Percentiles rank a stretch among this genome's conserved stretches.
phyloP scores from a whole-genome alignment of 2,329 filamentous ascomycete genomes.

The Bipolaris oryzae region DNA sequence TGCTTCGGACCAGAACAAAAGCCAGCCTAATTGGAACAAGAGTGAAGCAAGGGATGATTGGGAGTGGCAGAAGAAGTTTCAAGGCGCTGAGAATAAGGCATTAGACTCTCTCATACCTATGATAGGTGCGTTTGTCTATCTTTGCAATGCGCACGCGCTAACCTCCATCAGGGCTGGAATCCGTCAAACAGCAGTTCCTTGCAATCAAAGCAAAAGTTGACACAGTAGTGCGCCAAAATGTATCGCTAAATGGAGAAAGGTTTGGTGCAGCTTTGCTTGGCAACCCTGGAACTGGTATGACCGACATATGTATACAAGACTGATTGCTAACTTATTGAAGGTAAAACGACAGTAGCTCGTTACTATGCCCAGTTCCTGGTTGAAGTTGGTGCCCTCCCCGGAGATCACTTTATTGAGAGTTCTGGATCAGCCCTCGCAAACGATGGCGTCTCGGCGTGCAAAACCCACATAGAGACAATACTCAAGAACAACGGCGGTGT shows the following conservation, averaged over 20 bases:
- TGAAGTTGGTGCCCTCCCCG: slow-evolving; percentile 66
- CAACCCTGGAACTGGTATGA: slow-evolving; percentile 74
- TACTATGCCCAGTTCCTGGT: slow-evolving; percentile 71
- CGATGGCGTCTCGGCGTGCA: slow-evolving; percentile 63
- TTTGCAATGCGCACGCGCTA: neutral
- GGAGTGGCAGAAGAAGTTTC: slow-evolving; percentile 63
- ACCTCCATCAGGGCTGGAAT: slow-evolving; percentile 58
- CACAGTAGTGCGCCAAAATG: slow-evolving; percentile 61
- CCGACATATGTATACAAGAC: neutral
- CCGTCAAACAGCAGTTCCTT: slow-evolving; percentile 69
- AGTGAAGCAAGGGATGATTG: slow-evolving; percentile 59
- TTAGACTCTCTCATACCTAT: slow-evolving; percentile 71
- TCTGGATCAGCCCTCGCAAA: slow-evolving; percentile 71
- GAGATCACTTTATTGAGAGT: slow-evolving; percentile 66
- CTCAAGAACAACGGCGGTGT: slow-evolving; percentile 67
- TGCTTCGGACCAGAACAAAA: slow-evolving; percentile 1
- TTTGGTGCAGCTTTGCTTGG: slow-evolving; percentile 69
- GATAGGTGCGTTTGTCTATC: slow-evolving; percentile 57
- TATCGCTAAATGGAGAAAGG: slow-evolving; percentile 63
- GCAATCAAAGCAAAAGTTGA: slow-evolving; percentile 69
- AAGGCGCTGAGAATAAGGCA: slow-evolving; percentile 58
- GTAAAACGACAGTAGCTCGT: slow-evolving; percentile 77
- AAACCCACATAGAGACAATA: slow-evolving; percentile 64
- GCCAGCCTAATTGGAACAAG: slow-evolving; percentile 18
- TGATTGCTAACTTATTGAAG: slow-evolving; percentile 28